Base-by-base conservation (phyloP, 2,329 filamentous ascomycete species). In the Trichoderma aggressivum region DNA sequence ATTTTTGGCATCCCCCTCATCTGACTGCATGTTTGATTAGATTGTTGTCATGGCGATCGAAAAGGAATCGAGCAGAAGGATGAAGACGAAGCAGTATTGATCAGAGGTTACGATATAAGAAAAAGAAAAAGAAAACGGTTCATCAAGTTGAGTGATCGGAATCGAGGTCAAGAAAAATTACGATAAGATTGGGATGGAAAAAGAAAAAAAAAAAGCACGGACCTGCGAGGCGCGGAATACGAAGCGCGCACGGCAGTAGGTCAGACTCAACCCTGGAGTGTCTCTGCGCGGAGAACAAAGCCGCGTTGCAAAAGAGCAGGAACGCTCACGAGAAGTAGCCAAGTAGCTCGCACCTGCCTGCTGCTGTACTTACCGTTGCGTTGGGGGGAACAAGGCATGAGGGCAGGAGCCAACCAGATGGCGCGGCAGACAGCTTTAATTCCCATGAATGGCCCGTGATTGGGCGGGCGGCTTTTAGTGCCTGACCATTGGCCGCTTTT, bases 361-460 rank as follows among this genome's bases (percentile, higher is more conserved):
- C 32, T n/a, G n/a, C n/a, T n/a, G n/a, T n/a, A n/a, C n/a, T n/a
- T n/a, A 47, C 34, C 34, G 53, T 43, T 58, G 24, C 3, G n/a
- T n/a, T n/a, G 26, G 26, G 26, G 26, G 36, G 11, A n/a, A 28
- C 26, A 16, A 21, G 24, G 24, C 26, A 59, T 28, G 36, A 30
- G 21, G 39, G 16, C 39, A 43, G 1, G 39, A 43, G 56, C 65
- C 65, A 68, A 68, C 65, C 65, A 69, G 24, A 47, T 69, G 56
- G 58, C 39, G 24, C 65, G 56, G 55, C 65, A 61, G 56, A 69
- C 66, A 69, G 66, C 66, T 69, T 28, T 69, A 60, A 69, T 60
- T 28, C 55, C 39, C 30, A 21, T 53, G 32, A 10, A 21, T 26
- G 43, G 39, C 26, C 34, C 24, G 39, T 68, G 39, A 68, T 68